These are phyloP conservation scores for Ascosphaera aggregata DNA, from an alignment of 2,329 filamentous ascomycete species.

Conservation along the genomic window DNA sequence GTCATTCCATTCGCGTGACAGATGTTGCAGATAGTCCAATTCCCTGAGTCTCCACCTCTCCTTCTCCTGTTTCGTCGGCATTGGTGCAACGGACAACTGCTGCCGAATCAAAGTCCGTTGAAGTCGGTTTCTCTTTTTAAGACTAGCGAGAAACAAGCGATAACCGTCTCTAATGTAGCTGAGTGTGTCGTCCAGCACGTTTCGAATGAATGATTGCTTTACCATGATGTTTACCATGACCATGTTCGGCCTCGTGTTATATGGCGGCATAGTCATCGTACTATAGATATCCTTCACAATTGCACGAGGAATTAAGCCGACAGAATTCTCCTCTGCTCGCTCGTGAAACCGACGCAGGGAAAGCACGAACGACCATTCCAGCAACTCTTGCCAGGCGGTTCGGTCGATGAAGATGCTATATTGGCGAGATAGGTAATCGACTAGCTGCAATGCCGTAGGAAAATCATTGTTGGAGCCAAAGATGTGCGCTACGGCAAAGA, in stretches of 20 bases:
- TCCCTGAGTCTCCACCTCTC: not conserved
- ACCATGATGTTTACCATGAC: conserved; percentile 25
- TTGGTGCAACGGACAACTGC: conserved; percentile 1
- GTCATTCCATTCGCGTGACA: not conserved
- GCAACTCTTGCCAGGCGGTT: conserved; percentile 39
- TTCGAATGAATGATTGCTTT: conserved; percentile 9
- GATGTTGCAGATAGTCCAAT: not conserved
- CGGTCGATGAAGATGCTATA: conserved; percentile 35
- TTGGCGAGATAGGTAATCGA: conserved; percentile 37
- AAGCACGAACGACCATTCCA: conserved; percentile 43
- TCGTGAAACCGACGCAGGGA: conserved; percentile 18
- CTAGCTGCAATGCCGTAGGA: conserved; percentile 30
- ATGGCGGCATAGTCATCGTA: conserved; percentile 34
- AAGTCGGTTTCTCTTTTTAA: conserved; percentile 8
- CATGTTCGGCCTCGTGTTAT: conserved; percentile 32
- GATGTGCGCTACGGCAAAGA: conserved; percentile 43
- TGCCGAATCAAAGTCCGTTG: conserved; percentile 1
- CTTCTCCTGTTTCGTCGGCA: not conserved
- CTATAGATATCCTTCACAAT: conserved; percentile 33
- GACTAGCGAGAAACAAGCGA: conserved; percentile 10
- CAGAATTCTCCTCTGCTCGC: conserved; percentile 8
- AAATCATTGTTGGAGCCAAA: conserved; percentile 45
- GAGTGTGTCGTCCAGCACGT: conserved; percentile 8
- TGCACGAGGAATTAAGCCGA: conserved; percentile 16
- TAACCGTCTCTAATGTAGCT: conserved; percentile 12